Conservation (phyloP, 371 early-diverging fungal species). For the Conidiobolus coronatus region DNA sequence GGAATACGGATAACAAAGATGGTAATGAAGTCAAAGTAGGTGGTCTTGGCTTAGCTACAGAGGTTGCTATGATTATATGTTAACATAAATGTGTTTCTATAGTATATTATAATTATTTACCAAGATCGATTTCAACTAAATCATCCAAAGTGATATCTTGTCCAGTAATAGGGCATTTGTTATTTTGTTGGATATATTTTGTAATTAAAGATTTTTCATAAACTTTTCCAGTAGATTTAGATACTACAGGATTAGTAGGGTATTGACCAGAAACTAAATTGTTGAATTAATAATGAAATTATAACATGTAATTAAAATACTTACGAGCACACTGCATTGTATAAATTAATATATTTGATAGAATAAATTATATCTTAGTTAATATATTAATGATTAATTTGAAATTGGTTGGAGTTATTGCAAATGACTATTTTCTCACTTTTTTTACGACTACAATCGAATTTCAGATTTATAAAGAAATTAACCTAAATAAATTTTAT, state of each 20-base stretch:
- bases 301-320: not conserved
- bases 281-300: not conserved
- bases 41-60: constrained; percentile 62
- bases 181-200: constrained; percentile 60
- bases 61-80: constrained; percentile 19
- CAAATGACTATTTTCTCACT: no score
- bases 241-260: constrained; percentile 69
- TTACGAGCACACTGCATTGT: no score
- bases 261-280: constrained; percentile 73
- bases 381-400: not conserved
- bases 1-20: constrained; percentile 63
- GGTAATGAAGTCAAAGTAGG: constrained; percentile 81
- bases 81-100: not conserved
- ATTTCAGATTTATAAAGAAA: no score
- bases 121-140: constrained; percentile 41
- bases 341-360: constrained; percentile 2
- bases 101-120: constrained; percentile 13
- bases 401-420: no score
- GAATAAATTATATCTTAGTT: constrained; percentile 1
- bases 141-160: constrained; percentile 53
- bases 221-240: constrained; percentile 53
- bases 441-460: no score
- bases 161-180: constrained; percentile 57
- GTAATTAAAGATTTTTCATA: constrained; percentile 69
- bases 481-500: no score